Evolutionary conservation across 345 rosid species (phyloP).

Genomic region (Pistacia atlantica): DNA sequence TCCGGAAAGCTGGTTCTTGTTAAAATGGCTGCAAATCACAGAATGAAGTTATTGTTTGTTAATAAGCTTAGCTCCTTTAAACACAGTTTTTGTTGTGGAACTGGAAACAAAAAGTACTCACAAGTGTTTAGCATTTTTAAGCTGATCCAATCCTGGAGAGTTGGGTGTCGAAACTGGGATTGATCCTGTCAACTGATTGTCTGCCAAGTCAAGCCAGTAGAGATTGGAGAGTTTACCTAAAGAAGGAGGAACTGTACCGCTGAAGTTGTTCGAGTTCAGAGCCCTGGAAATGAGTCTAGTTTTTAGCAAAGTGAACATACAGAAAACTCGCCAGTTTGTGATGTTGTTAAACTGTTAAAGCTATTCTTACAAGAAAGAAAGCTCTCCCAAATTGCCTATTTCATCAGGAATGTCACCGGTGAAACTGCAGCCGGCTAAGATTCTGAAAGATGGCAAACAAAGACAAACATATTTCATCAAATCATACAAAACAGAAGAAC

Average conservation of each 20-base stretch:
- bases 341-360: background rate
- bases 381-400: constrained; percentile 71
- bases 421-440: constrained; percentile 88
- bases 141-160: constrained; percentile 75
- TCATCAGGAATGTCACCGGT: constrained; percentile 81
- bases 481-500: background rate
- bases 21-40: constrained; percentile 74
- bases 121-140: constrained; percentile 86
- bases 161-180: constrained; percentile 65
- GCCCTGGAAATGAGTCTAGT: constrained; percentile 55
- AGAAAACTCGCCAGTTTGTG: background rate
- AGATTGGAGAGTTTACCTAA: constrained; percentile 80
- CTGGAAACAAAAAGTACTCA: constrained; percentile 36
- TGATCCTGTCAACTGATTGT: constrained; percentile 76
- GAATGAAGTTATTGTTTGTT: constrained; percentile 6
- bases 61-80: background rate
- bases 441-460: constrained; percentile 47
- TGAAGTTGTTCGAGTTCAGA: constrained; percentile 88
- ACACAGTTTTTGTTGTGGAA: background rate
- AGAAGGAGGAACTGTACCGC: constrained; percentile 74
- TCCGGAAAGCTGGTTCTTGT: constrained; percentile 91
- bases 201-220: constrained; percentile 87
- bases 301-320: constrained; percentile 16
- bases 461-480: background rate
- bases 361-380: constrained; percentile 82